These are phyloP conservation scores for Blastobotrys chiropterorum DNA, from an alignment of 805 yeast genomes.

Conservation along the genomic window DNA sequence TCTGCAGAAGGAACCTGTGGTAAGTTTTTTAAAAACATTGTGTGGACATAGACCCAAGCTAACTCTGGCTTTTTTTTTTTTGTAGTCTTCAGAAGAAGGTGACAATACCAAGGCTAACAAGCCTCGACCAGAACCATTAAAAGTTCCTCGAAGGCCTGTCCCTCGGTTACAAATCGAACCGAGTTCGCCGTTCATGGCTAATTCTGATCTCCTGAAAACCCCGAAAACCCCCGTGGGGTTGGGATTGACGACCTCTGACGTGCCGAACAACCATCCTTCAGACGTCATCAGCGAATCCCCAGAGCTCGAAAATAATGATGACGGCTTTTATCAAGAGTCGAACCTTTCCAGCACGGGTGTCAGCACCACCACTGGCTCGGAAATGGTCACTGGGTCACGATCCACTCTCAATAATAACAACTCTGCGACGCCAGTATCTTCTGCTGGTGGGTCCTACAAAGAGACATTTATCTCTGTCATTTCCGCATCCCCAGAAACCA, in stretches of 20 bases:
- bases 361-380: neutral
- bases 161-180: constrained; percentile 5
- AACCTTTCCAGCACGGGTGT: neutral
- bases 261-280: too few relatives aligned
- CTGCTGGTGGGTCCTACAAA: neutral
- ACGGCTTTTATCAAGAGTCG: neutral
- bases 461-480: neutral
- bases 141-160: constrained; percentile 6
- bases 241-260: constrained; percentile 1
- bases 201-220: neutral
- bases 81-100: neutral
- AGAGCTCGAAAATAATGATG: neutral
- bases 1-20: neutral
- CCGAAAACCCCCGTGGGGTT: constrained; percentile 1
- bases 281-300: neutral
- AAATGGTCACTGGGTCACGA: neutral
- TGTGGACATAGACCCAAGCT: too few relatives aligned
- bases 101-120: neutral
- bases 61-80: neutral
- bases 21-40: too few relatives aligned
- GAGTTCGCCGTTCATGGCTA: constrained; percentile 2
- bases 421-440: neutral
- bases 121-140: neutral
- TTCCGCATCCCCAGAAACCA: neutral
- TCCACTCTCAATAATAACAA: neutral